Evolutionary conservation across 371 early-diverging fungal genomes (phyloP).

Genomic region (Gilbertella persicaria): DNA sequence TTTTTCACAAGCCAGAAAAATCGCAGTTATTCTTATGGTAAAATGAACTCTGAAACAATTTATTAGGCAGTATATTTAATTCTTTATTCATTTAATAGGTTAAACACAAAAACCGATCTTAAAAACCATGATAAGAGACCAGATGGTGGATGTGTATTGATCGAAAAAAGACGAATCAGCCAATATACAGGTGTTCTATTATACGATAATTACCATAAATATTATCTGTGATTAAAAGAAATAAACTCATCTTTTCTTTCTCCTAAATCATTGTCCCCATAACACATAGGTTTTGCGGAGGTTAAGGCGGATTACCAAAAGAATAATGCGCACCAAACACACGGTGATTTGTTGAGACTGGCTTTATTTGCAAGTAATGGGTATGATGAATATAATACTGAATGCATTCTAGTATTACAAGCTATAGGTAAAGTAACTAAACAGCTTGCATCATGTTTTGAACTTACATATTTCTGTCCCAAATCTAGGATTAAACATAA

Average conservation of each 20-base stretch:
- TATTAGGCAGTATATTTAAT: conserved; percentile 18
- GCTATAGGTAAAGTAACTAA: conserved; percentile 19
- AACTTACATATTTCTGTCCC: conserved; percentile 10
- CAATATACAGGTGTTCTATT: conserved; percentile 18
- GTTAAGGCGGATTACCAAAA: conserved; percentile 19
- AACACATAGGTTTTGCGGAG: too few species aligned
- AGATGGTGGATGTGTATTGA: conserved; percentile 17
- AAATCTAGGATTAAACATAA: conserved; percentile 16
- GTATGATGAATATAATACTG: conserved; percentile 11
- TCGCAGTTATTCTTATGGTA: conserved; percentile 17
- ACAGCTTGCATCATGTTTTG: conserved; percentile 11
- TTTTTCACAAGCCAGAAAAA: conserved; percentile 12
- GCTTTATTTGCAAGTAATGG: conserved; percentile 17
- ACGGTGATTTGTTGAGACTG: conserved; percentile 16
- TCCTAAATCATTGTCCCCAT: too few species aligned
- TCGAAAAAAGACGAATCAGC: conserved; percentile 13
- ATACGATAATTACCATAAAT: too few species aligned
- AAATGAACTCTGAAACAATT: conserved; percentile 17
- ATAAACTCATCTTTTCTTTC: too few species aligned
- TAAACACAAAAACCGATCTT: conserved; percentile 15
- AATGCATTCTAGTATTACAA: conserved; percentile 19
- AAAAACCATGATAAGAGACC: conserved; percentile 17
- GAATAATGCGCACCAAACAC: conserved; percentile 17
- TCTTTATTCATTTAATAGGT: conserved; percentile 20
- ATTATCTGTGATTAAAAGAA: too few species aligned